Percentiles rank a stretch among this genome's conserved stretches.
Conservation (phyloP, 2,329 filamentous ascomycete genomes). For the Fusarium tanahbumbuense region DNA sequence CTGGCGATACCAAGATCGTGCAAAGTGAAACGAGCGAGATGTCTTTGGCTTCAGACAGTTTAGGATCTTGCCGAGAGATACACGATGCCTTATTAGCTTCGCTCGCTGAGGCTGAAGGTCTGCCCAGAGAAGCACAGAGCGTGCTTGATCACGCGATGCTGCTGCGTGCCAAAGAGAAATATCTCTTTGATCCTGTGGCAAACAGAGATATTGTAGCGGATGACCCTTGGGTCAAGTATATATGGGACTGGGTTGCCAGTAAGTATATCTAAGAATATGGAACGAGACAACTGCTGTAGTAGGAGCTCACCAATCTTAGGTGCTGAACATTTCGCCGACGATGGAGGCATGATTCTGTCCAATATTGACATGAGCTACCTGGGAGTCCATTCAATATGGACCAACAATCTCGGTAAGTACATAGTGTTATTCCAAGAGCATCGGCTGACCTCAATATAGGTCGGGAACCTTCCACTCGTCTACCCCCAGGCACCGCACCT, state of each 20-base stretch:
- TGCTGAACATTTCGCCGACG: constrained; percentile 71
- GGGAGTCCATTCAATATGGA: constrained; percentile 79
- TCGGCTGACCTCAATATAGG: constrained; percentile 52
- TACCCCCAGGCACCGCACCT: constrained; percentile 57
- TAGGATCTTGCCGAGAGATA: constrained; percentile 64
- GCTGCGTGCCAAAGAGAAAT: constrained; percentile 69
- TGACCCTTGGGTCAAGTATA: constrained; percentile 78
- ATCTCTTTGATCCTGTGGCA: constrained; percentile 70
- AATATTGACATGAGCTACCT: constrained; percentile 80
- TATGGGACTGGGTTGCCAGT: constrained; percentile 83
- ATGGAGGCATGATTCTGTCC: constrained; percentile 76
- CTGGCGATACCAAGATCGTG: constrained; percentile 43
- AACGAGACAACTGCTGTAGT: background rate
- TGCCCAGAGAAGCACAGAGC: constrained; percentile 63
- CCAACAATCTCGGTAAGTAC: constrained; percentile 71
- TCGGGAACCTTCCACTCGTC: constrained; percentile 59
- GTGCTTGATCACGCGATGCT: constrained; percentile 69
- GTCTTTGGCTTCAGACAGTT: constrained; percentile 53
- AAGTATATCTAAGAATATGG: constrained; percentile 44
- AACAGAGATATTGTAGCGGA: constrained; percentile 77
- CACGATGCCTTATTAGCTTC: constrained; percentile 66
- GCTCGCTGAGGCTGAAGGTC: constrained; percentile 57
- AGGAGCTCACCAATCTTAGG: constrained; percentile 54
- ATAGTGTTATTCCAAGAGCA: background rate
- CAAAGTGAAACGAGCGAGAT: constrained; percentile 52